These are phyloP conservation scores for Camillea tinctor DNA, from an alignment of 2,329 filamentous ascomycete species.

Conservation along the genomic window DNA sequence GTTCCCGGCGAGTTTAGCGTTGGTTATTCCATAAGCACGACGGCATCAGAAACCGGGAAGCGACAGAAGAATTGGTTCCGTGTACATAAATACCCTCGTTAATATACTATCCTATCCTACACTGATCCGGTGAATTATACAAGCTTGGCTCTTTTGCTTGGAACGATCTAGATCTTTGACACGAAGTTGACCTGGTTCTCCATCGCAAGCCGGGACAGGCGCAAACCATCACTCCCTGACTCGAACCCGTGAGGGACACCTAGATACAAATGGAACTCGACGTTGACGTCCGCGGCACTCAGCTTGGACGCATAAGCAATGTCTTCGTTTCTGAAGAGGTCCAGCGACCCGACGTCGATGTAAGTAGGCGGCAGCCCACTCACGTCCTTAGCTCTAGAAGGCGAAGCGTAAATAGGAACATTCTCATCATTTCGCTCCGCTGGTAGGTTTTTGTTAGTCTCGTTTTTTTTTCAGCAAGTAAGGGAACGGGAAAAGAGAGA, in stretches of 20 bases:
- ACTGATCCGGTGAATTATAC: no score
- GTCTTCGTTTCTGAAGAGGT: conserved; percentile 28
- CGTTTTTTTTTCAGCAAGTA: no score
- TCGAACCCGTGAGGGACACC: conserved; percentile 23
- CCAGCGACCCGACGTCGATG: conserved; percentile 28
- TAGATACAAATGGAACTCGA: conserved; percentile 29
- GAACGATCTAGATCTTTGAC: neutral
- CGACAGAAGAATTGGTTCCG: no score
- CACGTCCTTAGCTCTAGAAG: conserved; percentile 23
- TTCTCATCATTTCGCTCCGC: conserved; percentile 17
- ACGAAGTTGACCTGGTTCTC: neutral
- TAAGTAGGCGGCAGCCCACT: conserved; percentile 26
- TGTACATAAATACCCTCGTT: no score
- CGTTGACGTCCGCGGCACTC: conserved; percentile 19
- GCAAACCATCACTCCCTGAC: no score
- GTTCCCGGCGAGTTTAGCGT: no score
- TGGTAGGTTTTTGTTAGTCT: conserved; percentile 2
- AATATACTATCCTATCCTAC: no score
- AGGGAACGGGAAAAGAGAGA: no score
- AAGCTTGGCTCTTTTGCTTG: no score
- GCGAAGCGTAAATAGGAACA: conserved; percentile 15
- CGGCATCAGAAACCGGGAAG: no score
- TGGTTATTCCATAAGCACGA: no score
- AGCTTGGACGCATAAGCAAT: conserved; percentile 23
- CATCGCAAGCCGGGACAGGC: neutral